These are phyloP conservation scores for Leccinum longicurvipes DNA, from an alignment of 768 basidiomycete species.

Conservation along the genomic window DNA sequence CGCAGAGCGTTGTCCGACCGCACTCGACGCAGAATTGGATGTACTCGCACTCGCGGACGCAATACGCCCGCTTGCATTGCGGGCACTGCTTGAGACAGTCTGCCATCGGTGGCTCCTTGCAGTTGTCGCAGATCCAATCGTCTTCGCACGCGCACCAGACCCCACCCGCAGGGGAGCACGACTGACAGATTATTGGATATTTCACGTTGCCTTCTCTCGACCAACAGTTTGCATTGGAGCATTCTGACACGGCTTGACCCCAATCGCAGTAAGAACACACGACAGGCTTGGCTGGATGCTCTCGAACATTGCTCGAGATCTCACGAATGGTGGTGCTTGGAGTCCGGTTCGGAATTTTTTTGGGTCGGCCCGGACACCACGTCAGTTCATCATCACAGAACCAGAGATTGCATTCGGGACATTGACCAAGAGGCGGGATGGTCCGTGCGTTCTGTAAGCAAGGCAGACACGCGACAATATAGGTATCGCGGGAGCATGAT, in stretches of 20 bases:
- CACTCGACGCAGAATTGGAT: constrained; percentile 22
- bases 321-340: not conserved
- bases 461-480: constrained; percentile 3
- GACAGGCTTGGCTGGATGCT: constrained; percentile 13
- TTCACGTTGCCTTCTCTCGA: constrained; percentile 4
- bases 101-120: constrained; percentile 5
- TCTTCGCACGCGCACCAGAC: constrained; percentile 21
- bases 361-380: constrained; percentile 25
- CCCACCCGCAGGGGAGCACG: constrained; percentile 17
- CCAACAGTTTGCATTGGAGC: constrained; percentile 15
- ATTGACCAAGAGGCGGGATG: constrained; percentile 9
- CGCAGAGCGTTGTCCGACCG: constrained; percentile 17
- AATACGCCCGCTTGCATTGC: constrained; percentile 17
- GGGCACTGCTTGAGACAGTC: constrained; percentile 15
- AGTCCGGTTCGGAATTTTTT: not conserved
- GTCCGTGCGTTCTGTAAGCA: constrained; percentile 4
- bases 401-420: constrained; percentile 23
- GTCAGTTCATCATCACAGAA: constrained; percentile 18
- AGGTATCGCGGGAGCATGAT: constrained; percentile 14
- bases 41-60: constrained; percentile 20
- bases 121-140: constrained; percentile 24
- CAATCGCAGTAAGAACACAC: constrained; percentile 11
- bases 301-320: constrained; percentile 4
- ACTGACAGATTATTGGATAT: constrained; percentile 9
- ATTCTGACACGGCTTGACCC: constrained; percentile 4